These are phyloP conservation scores for Cadophora sp. DNA, from an alignment of 2,329 filamentous ascomycete species.

Conservation along the genomic window DNA sequence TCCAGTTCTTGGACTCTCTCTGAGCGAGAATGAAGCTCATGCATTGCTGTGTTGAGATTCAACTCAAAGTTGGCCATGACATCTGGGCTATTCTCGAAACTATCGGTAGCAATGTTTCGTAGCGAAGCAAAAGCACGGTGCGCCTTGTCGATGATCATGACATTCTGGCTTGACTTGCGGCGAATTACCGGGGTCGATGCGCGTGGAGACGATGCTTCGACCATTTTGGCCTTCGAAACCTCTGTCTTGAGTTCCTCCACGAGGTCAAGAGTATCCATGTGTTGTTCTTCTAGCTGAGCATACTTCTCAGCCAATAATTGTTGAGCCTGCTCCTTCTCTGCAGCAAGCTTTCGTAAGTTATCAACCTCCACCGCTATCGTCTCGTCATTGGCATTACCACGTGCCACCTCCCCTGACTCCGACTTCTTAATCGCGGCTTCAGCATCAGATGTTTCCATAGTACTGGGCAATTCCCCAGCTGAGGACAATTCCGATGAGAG, in stretches of 20 bases:
- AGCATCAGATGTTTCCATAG: slow-evolving; percentile 66
- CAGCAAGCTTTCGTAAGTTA: slow-evolving; percentile 71
- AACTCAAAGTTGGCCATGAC: slow-evolving; percentile 91
- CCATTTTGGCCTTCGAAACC: slow-evolving; percentile 76
- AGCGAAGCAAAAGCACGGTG: slow-evolving; percentile 90
- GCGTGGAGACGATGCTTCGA: slow-evolving; percentile 60
- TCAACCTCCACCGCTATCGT: slow-evolving; percentile 71
- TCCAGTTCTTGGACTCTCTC: slow-evolving; percentile 92
- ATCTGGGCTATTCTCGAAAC: slow-evolving; percentile 82
- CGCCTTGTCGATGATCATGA: slow-evolving; percentile 86
- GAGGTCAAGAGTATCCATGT: slow-evolving; percentile 81
- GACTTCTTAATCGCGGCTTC: slow-evolving; percentile 55
- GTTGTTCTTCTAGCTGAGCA: slow-evolving; percentile 80
- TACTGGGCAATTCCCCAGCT: slow-evolving; percentile 76
- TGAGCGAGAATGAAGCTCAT: slow-evolving; percentile 84
- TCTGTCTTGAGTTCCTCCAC: slow-evolving; percentile 92
- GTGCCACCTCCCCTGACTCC: slow-evolving; percentile 36
- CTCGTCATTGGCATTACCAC: slow-evolving; percentile 50
- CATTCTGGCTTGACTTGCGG: slow-evolving; percentile 89
- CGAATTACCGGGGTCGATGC: slow-evolving; percentile 81
- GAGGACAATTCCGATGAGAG: slow-evolving; percentile 94
- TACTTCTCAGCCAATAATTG: slow-evolving; percentile 78
- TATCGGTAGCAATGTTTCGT: slow-evolving; percentile 85
- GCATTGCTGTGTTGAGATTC: slow-evolving; percentile 90
- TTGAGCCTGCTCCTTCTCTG: slow-evolving; percentile 80